Evolutionary conservation across 129 eudicot species (phyloP).

Genomic region (carrot (Daucus carota)): DH1_v3.0 NC_030386.2:40688501-40689000

Average conservation of each 20-base stretch:
- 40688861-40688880: too few species aligned
- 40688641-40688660: conserved; percentile 79
- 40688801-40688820: conserved; percentile 98
- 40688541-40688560: background rate
- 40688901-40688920: too few species aligned
- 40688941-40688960: conserved; percentile 68
- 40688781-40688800: conserved; percentile 85
- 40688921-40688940: conserved; percentile 24
- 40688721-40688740: background rate
- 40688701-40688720: background rate
- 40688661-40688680: conserved; percentile 86
- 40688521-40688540: background rate
- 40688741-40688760: background rate
- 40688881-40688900: too few species aligned
- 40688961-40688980: conserved; percentile 43
- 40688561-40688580: conserved; percentile 70
- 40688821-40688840: conserved; percentile 96
- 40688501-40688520: too few species aligned
- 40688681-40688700: background rate
- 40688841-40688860: background rate
- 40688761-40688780: conserved; percentile 92
- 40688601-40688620: conserved; percentile 99
- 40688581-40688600: conserved; percentile 96
- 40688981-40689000: conserved; percentile 29
- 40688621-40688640: conserved; percentile 87